Conservation (phyloP, 345 rosid genomes). For the Lumnitzera littorea region DNA sequence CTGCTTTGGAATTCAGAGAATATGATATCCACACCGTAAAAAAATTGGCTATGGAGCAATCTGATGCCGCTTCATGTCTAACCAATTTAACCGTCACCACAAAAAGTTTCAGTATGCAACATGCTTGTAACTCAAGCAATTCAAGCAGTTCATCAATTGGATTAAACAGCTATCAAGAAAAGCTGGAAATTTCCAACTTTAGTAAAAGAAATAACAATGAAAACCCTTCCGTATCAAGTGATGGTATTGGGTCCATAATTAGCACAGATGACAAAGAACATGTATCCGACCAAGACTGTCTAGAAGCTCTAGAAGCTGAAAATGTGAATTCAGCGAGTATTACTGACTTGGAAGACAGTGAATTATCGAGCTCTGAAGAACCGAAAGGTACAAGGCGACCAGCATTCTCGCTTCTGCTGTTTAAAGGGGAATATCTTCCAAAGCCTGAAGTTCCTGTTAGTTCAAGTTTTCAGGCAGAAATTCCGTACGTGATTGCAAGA, state of each 20-base stretch:
- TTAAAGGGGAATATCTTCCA: slow-evolving; percentile 3
- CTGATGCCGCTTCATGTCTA: slow-evolving; percentile 4
- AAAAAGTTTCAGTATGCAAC: slow-evolving; percentile 1
- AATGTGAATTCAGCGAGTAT: no score
- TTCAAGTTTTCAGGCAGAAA: slow-evolving; percentile 34
- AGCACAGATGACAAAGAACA: no score
- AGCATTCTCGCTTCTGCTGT: slow-evolving; percentile 1
- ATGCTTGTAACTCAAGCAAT: neutral
- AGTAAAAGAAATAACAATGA: neutral
- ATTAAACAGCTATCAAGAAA: slow-evolving; percentile 3
- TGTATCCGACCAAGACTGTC: no score
- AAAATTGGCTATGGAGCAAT: slow-evolving; percentile 6
- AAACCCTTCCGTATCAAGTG: no score
- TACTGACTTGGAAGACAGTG: neutral
- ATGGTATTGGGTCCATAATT: no score
- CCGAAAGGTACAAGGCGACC: neutral
- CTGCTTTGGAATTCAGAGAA: slow-evolving; percentile 12
- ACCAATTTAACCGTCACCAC: slow-evolving; percentile 1
- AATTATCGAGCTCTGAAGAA: slow-evolving; percentile 6
- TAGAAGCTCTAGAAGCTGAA: no score
- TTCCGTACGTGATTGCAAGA: slow-evolving; percentile 24
- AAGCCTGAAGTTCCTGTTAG: slow-evolving; percentile 28
- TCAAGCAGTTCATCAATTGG: neutral
- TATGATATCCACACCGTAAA: slow-evolving; percentile 10
- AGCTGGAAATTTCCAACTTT: neutral